Evolutionary conservation across 1,284 basidiomycete species (phyloP).

Genomic region (Cryptococcus neoformans): DNA sequence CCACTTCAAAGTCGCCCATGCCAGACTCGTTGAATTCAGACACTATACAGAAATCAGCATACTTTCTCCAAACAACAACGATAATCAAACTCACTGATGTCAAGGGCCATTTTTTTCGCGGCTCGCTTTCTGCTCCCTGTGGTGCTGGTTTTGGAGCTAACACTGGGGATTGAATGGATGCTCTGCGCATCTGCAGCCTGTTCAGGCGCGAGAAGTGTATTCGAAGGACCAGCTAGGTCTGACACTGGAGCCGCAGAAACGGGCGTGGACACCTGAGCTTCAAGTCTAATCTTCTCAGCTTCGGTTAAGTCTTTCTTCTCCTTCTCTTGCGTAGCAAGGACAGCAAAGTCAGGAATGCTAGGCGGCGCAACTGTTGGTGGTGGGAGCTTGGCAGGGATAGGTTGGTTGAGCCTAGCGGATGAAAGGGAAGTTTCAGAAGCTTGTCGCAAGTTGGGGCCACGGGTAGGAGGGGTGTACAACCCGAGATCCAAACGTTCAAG

Average conservation of each 20-base stretch:
- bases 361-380: background rate
- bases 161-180: constrained; percentile 3
- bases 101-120: constrained; percentile 15
- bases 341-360: background rate
- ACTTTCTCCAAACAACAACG: background rate
- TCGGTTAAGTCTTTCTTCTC: background rate
- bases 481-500: background rate
- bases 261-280: background rate
- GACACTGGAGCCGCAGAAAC: background rate
- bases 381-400: background rate
- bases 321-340: background rate
- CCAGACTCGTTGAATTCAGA: constrained; percentile 28
- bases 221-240: background rate
- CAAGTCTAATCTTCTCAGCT: background rate
- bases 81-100: constrained; percentile 22
- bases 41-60: constrained; percentile 13
- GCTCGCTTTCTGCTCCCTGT: constrained; percentile 12
- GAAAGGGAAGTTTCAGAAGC: background rate
- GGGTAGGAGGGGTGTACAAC: background rate
- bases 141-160: constrained; percentile 4
- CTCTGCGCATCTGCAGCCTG: constrained; percentile 8
- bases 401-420: background rate
- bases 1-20: constrained; percentile 12
- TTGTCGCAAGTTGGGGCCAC: background rate
- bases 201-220: background rate